phyloP scores from a whole-genome alignment of 192 early-diverging fungal species.

The Piromyces finnis region DNA sequence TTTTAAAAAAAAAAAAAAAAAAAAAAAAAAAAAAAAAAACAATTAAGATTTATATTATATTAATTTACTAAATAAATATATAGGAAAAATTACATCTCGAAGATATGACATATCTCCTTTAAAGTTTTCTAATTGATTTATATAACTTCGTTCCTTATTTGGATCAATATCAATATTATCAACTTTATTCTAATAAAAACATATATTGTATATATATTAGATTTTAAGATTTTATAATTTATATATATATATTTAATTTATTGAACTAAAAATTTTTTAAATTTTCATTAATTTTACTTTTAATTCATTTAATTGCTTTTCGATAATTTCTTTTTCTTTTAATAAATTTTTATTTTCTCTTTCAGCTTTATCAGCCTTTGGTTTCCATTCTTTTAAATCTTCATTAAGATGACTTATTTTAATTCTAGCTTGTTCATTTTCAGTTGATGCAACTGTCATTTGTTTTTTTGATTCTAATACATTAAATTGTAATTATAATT shows the following conservation, averaged over 20 bases:
- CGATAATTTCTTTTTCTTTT: conserved; percentile 3
- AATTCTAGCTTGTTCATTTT: conserved; percentile 61
- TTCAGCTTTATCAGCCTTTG: conserved; percentile 45
- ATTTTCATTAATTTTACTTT: no score
- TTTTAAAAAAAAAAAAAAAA: no score
- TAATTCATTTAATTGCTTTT: not conserved
- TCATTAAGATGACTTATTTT: conserved; percentile 56
- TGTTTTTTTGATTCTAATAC: conserved; percentile 38
- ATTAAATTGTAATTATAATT: conserved; percentile 1
- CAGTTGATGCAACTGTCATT: conserved; percentile 38
- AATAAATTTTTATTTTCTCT: conserved; percentile 46
- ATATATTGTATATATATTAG: no score
- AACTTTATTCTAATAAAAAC: not conserved
- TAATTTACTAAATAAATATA: not conserved
- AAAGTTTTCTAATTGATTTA: not conserved
- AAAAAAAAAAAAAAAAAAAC: no score
- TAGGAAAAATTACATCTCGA: conserved; percentile 9
- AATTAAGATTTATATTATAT: no score
- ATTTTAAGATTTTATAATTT: no score
- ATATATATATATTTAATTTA: no score
- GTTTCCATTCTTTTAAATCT: conserved; percentile 49
- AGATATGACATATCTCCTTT: conserved; percentile 7
- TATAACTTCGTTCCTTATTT: not conserved
- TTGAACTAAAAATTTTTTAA: no score
- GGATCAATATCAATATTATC: not conserved